phyloP scores from a whole-genome alignment of 2,329 filamentous ascomycete genomes.

The Verticillium tricorpus region DNA sequence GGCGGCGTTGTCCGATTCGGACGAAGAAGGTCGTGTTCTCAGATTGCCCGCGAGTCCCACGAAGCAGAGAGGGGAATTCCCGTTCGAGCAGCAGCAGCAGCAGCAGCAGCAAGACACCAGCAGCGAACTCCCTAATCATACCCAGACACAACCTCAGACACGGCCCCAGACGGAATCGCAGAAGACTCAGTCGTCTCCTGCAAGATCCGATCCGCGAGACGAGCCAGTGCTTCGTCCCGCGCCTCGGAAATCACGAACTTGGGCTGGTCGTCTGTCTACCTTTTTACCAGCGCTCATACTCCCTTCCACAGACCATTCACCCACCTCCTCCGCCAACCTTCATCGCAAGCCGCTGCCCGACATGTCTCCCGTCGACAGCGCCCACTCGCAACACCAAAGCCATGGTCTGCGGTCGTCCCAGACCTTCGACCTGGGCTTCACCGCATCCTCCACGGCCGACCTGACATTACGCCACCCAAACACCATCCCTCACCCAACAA shows the following conservation, averaged over 20 bases:
- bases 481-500: not conserved
- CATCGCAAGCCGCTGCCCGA: conserved; percentile 16
- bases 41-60: not conserved
- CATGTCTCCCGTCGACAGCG: conserved; percentile 10
- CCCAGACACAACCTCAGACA: not conserved
- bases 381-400: not conserved
- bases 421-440: not conserved
- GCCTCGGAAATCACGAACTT: conserved; percentile 27
- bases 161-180: not conserved
- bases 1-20: not conserved
- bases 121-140: not conserved
- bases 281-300: conserved; percentile 33
- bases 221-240: conserved; percentile 13
- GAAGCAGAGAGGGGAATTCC: not conserved
- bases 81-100: conserved; percentile 7
- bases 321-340: conserved; percentile 14
- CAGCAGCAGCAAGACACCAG: not conserved
- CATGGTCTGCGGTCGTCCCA: not conserved
- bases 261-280: conserved; percentile 30
- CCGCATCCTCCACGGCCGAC: not conserved
- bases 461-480: not conserved
- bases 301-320: conserved; percentile 23
- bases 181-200: not conserved
- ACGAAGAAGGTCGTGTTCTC: not conserved
- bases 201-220: not conserved